phyloP scores from a whole-genome alignment of 192 early-diverging fungal species.

The Mortierella alpina region DNA sequence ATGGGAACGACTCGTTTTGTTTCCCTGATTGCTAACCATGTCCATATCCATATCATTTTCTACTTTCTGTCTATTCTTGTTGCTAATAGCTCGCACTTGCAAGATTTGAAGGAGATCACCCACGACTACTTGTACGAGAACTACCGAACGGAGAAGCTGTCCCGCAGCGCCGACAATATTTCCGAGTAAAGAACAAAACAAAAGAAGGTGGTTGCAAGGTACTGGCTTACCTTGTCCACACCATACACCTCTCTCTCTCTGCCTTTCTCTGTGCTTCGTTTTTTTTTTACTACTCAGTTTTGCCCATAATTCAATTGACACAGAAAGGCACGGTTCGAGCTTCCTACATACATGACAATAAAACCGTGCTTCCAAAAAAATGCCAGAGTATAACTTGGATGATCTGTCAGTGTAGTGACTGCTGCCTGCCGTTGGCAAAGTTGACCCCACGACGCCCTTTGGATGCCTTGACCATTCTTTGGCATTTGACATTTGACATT shows the following conservation, averaged over 20 bases:
- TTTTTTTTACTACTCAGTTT: neutral
- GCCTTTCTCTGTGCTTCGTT: neutral
- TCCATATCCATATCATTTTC: neutral
- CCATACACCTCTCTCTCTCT: too few relatives aligned
- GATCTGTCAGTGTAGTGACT: too few relatives aligned
- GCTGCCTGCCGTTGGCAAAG: too few relatives aligned
- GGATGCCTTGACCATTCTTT: too few relatives aligned
- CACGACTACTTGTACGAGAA: conserved; percentile 95
- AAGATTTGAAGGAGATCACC: conserved; percentile 97
- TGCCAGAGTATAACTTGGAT: too few relatives aligned
- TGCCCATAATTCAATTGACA: too few relatives aligned
- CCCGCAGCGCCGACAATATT: conserved; percentile 52
- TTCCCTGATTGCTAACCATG: conserved; percentile 3
- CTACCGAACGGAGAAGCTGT: conserved; percentile 93
- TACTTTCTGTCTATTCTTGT: neutral
- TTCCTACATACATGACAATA: too few relatives aligned
- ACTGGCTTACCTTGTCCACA: conserved; percentile 6
- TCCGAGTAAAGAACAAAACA: conserved; percentile 34
- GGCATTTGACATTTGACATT: too few relatives aligned
- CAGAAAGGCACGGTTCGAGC: too few relatives aligned
- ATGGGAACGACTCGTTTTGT: neutral
- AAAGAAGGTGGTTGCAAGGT: neutral
- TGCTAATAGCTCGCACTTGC: conserved; percentile 87
- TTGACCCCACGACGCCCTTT: too few relatives aligned
- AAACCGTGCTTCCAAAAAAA: too few relatives aligned